phyloP scores from a whole-genome alignment of 2,329 filamentous ascomycete genomes.

The Penicillium sp. region DNA sequence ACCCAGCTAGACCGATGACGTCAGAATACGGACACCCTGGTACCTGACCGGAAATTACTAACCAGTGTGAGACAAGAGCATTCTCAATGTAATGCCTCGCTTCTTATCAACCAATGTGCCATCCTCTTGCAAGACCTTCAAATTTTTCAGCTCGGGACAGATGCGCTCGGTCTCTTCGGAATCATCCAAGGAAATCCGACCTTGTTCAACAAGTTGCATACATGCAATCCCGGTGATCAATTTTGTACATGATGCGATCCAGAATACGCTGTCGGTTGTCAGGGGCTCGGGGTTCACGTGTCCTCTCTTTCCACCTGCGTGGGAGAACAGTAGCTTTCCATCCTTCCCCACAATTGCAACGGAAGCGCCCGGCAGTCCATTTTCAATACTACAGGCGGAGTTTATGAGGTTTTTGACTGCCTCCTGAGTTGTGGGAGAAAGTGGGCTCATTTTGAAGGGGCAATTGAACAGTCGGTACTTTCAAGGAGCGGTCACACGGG shows the following conservation, averaged over 20 bases:
- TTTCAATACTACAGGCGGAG: background rate
- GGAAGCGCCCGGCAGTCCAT: background rate
- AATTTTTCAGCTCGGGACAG: slow-evolving; percentile 45
- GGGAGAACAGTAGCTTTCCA: background rate
- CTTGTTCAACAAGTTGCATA: slow-evolving; percentile 51
- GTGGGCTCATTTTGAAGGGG: background rate
- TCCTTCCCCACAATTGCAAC: background rate
- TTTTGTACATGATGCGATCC: slow-evolving; percentile 57
- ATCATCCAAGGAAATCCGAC: slow-evolving; percentile 44
- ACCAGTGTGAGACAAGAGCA: slow-evolving; percentile 55
- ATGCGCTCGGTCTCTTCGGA: slow-evolving; percentile 38
- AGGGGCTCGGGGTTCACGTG: slow-evolving; percentile 50
- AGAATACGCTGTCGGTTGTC: slow-evolving; percentile 59
- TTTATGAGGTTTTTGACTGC: background rate
- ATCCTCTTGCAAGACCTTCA: slow-evolving; percentile 43
- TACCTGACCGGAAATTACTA: background rate
- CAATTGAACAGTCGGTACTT: background rate
- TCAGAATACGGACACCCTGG: background rate
- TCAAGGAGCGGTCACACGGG: background rate
- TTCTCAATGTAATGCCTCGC: slow-evolving; percentile 55
- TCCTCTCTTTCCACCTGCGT: slow-evolving; percentile 4
- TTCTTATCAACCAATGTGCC: slow-evolving; percentile 44
- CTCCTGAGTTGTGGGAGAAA: background rate
- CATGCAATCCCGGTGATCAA: slow-evolving; percentile 46
- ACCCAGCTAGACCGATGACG: slow-evolving; percentile 43